phyloP scores from a whole-genome alignment of 768 basidiomycete species.

The Pulveroboletus sp. region DNA sequence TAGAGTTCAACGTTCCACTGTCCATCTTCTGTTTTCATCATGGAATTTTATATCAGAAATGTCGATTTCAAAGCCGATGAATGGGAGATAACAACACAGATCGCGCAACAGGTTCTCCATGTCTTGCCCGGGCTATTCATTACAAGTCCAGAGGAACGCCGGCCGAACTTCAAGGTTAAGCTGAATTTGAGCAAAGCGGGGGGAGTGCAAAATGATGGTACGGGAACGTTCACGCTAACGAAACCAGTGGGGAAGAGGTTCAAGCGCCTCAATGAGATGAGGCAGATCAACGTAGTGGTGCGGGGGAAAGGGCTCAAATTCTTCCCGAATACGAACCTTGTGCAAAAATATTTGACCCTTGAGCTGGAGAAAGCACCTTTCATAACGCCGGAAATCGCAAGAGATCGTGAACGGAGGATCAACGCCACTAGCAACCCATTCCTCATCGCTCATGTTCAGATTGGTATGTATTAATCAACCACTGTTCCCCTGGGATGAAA shows the following conservation, averaged over 20 bases:
- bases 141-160: constrained; percentile 17
- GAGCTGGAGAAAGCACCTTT: constrained; percentile 54
- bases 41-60: constrained; percentile 38
- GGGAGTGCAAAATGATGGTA: constrained; percentile 56
- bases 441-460: constrained; percentile 60
- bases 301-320: constrained; percentile 38
- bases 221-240: constrained; percentile 34
- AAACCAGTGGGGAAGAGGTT: constrained; percentile 42
- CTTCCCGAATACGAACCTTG: constrained; percentile 6
- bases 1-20: too few relatives aligned
- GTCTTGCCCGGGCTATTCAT: constrained; percentile 28
- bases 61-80: constrained; percentile 39
- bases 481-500: neutral
- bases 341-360: constrained; percentile 16
- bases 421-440: constrained; percentile 43
- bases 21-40: constrained; percentile 11
- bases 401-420: constrained; percentile 44
- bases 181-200: constrained; percentile 49
- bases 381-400: constrained; percentile 50
- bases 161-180: constrained; percentile 58
- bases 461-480: constrained; percentile 44
- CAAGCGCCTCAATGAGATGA: constrained; percentile 37
- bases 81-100: constrained; percentile 53
- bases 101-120: constrained; percentile 54
- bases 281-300: constrained; percentile 39